Conservation (phyloP, 768 basidiomycete genomes). For the Suillus subaureus region DNA sequence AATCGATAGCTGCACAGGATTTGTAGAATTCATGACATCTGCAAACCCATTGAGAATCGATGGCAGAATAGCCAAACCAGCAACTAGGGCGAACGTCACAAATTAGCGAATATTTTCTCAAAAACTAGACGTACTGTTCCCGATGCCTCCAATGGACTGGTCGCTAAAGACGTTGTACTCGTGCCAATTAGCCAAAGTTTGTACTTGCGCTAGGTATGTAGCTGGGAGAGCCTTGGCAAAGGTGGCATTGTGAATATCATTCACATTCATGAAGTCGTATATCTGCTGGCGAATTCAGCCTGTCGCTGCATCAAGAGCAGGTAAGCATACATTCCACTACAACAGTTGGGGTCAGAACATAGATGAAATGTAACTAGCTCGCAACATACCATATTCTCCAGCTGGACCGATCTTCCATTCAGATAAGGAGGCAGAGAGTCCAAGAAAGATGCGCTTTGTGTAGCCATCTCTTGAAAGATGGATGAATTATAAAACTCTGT, state of each 20-base stretch:
- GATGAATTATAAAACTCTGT: constrained; percentile 56
- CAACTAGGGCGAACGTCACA: constrained; percentile 44
- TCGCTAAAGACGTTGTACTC: constrained; percentile 70
- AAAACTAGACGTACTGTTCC: constrained; percentile 51
- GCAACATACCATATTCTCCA: constrained; percentile 58
- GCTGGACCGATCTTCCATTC: constrained; percentile 51
- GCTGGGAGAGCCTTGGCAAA: constrained; percentile 51
- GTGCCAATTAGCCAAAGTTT: constrained; percentile 70
- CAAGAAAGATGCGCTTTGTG: constrained; percentile 51
- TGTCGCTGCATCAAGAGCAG: background rate
- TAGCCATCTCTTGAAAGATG: constrained; percentile 47
- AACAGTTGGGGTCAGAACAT: constrained; percentile 12
- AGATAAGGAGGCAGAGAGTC: constrained; percentile 50
- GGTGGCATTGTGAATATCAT: constrained; percentile 62
- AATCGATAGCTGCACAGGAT: constrained; percentile 60
- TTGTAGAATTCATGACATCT: constrained; percentile 49
- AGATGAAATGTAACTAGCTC: background rate
- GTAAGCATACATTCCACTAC: constrained; percentile 48
- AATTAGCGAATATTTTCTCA: background rate
- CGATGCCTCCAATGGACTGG: constrained; percentile 53
- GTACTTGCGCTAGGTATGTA: constrained; percentile 53
- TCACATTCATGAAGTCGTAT: constrained; percentile 75
- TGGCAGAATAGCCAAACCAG: constrained; percentile 65
- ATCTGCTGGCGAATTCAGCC: constrained; percentile 40
- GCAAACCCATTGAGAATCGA: constrained; percentile 56